Conservation (phyloP, 2,329 filamentous ascomycete genomes). For the Neofusicoccum laricinum region DNA sequence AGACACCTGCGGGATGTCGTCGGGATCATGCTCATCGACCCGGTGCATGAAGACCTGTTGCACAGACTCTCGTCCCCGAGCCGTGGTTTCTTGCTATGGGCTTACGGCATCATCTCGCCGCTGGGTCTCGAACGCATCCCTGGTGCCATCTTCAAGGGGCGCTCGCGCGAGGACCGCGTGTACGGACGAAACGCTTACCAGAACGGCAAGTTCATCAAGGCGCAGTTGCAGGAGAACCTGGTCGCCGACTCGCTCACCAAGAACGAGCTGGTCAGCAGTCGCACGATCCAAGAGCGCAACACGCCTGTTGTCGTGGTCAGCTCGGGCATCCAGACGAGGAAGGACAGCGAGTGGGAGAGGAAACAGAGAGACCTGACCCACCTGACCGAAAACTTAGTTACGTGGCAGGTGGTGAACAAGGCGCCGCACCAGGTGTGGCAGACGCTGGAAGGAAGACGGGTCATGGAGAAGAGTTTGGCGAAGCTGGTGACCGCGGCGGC, state of each 20-base stretch:
- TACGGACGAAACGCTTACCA: constrained; percentile 79
- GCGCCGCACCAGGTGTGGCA: constrained; percentile 87
- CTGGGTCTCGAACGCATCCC: constrained; percentile 78
- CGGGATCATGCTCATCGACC: constrained; percentile 82
- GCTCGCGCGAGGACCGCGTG: constrained; percentile 77
- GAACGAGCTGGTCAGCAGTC: constrained; percentile 75
- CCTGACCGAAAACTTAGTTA: constrained; percentile 72
- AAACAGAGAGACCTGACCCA: constrained; percentile 82
- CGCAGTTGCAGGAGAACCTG: constrained; percentile 87
- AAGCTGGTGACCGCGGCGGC: constrained; percentile 57
- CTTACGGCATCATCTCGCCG: constrained; percentile 79
- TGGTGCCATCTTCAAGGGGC: constrained; percentile 78
- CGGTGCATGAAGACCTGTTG: constrained; percentile 84
- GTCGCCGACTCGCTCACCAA: constrained; percentile 81
- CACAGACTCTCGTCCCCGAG: constrained; percentile 62
- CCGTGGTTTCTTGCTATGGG: constrained; percentile 82
- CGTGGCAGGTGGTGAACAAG: constrained; percentile 83
- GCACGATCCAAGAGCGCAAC: constrained; percentile 73
- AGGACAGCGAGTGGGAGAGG: constrained; percentile 70
- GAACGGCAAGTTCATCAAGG: constrained; percentile 79
- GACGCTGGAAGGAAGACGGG: constrained; percentile 65
- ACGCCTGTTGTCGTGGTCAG: constrained; percentile 79
- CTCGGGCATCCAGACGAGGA: constrained; percentile 69
- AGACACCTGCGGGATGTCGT: constrained; percentile 72
- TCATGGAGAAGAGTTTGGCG: constrained; percentile 75